Percentiles rank a stretch among this genome's conserved stretches.
These are phyloP conservation scores for Zalaria obscura DNA, from an alignment of 2,329 filamentous ascomycete species.

Conservation along the genomic window DNA sequence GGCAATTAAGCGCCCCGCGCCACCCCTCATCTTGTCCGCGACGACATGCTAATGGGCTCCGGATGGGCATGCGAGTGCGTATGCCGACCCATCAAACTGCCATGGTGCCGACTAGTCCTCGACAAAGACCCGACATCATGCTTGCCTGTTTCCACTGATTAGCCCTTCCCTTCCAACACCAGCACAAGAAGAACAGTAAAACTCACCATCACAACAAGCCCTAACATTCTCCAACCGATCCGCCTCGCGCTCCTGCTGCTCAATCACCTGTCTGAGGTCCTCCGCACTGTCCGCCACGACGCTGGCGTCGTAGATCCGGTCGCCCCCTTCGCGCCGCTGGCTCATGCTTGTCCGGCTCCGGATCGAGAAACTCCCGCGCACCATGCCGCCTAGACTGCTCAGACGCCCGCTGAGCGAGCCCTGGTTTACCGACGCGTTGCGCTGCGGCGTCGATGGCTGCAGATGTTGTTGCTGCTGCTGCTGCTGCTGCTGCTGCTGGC, in stretches of 20 bases:
- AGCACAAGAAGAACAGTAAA: neutral
- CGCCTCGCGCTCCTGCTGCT: constrained; percentile 59
- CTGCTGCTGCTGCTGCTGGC: neutral
- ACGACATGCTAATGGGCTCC: too few relatives aligned
- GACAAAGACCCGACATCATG: constrained; percentile 36
- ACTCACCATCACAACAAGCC: constrained; percentile 90
- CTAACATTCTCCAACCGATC: constrained; percentile 86
- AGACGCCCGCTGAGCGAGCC: constrained; percentile 3
- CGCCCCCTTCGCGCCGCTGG: constrained; percentile 10
- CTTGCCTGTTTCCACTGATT: constrained; percentile 23
- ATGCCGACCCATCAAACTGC: neutral
- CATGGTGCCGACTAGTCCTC: constrained; percentile 4
- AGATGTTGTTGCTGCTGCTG: constrained; percentile 1
- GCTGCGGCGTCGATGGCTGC: neutral
- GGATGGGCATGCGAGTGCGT: neutral
- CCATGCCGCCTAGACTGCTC: constrained; percentile 27
- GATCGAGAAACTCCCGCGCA: constrained; percentile 35
- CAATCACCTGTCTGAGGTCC: constrained; percentile 66
- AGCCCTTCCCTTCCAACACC: constrained; percentile 3
- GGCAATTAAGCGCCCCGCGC: too few relatives aligned
- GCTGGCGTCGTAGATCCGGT: constrained; percentile 35
- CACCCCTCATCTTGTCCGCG: too few relatives aligned
- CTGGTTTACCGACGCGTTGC: neutral
- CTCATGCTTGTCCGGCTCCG: constrained; percentile 26
- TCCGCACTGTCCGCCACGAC: constrained; percentile 60